Evolutionary conservation across 108 stramenopile genomes (phyloP).

Genomic region (Cylindrotheca fusiformis): DNA sequence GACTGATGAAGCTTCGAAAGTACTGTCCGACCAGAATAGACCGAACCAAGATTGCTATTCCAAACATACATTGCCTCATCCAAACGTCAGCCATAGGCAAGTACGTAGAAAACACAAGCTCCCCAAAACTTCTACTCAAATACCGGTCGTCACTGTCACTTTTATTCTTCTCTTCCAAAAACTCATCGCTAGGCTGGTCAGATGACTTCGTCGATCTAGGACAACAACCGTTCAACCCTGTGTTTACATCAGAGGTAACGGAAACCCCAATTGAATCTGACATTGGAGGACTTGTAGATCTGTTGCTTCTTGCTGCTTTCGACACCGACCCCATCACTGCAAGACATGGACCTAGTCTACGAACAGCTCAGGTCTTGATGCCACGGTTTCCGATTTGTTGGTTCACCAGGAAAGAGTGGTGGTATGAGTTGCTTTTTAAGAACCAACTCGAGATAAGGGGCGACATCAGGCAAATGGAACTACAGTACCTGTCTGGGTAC

Average conservation of each 20-base stretch:
- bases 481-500: no score
- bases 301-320: neutral
- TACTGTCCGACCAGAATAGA: slow-evolving; percentile 38
- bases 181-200: no score
- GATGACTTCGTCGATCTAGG: neutral
- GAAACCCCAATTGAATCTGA: neutral
- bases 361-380: no score
- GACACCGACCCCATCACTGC: neutral
- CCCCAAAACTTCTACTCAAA: slow-evolving; percentile 23
- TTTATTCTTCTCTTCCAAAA: no score
- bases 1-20: slow-evolving; percentile 26
- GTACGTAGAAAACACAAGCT: slow-evolving; percentile 33
- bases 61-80: slow-evolving; percentile 40
- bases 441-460: no score
- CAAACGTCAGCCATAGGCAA: slow-evolving; percentile 39
- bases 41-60: slow-evolving; percentile 35
- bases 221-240: neutral
- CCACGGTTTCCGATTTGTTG: no score
- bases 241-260: slow-evolving; percentile 1
- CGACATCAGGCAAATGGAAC: no score
- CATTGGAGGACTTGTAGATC: no score
- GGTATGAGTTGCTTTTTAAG: no score
- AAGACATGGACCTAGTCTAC: no score
- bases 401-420: no score
- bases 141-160: slow-evolving; percentile 11